Base-by-base conservation (phyloP, 176 grass and related monocot genomes). In the Metroxylon sagu region DNA sequence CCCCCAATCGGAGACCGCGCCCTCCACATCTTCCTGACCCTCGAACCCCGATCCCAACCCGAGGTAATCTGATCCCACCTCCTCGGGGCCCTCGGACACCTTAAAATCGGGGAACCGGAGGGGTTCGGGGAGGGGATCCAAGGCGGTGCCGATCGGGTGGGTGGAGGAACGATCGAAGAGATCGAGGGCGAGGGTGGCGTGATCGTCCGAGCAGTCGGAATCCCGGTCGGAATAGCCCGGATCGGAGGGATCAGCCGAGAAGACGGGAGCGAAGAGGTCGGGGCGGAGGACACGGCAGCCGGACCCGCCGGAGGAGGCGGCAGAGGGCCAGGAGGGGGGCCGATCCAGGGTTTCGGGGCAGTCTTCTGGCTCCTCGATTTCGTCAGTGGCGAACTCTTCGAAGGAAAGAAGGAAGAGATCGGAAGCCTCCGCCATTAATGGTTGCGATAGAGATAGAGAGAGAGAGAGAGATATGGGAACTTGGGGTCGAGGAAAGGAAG, bases 261-360 rank as follows among this genome's bases (percentile, higher is more conserved):
- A 52, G 5, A 74, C 43, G 16, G 83, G 78, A 65, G 78, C 77
- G 6, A 71, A 75, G 19, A 79, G 78, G 74, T 71, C 80, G 35
- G 35, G 7, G 72, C 72, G 75, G 26, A 69, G 54, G 19, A 67
- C 67, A 77, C 70, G 62, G 6, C 72, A 4, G 2, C 67, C 48
- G 57, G 64, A 3, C 21, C 50, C 6, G 5, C 61, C 18, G 3
- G 18, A 14, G 5, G 49, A 7, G 16, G n/a, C 12, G 35, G 35
- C 8, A 10, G 35, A 43, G 35, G 35, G 1, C 35, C 35, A 43
- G 10, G 35, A 43, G 35, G 1, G 35, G 35, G 35, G 35, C 8
- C 8, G 12, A 43, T 43, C 35, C 12, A 43, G 35, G 35, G 35
- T 43, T 43, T 43, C 35, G 10, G 35, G 8, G 1, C 35, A 10